These are phyloP conservation scores for Talaromyces sp. DNA, from an alignment of 2,329 filamentous ascomycete species.

Conservation along the genomic window DNA sequence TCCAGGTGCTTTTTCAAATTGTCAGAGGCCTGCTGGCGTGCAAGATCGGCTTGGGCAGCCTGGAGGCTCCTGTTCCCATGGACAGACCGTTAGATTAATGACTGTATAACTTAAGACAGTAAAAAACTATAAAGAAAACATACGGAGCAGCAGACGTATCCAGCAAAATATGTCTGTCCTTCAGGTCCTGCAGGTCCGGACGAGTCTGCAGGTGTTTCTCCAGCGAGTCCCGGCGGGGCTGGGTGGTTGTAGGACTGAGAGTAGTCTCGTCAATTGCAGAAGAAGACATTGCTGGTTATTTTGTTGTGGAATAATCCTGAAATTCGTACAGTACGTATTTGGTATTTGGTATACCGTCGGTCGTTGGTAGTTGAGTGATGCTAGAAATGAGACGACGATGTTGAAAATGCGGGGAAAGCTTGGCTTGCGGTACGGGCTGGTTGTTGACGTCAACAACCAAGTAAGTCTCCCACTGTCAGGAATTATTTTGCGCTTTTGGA, in stretches of 20 bases:
- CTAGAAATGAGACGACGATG: not conserved
- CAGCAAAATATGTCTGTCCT: slow-evolving; percentile 62
- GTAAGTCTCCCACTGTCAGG: not conserved
- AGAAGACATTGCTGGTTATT: slow-evolving; percentile 6
- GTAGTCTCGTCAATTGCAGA: slow-evolving; percentile 47
- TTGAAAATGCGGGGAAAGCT: not conserved
- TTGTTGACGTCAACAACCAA: not conserved
- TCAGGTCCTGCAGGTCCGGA: slow-evolving; percentile 60
- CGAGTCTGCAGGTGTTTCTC: slow-evolving; percentile 68
- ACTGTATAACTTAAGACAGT: not conserved
- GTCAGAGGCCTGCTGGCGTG: slow-evolving; percentile 59
- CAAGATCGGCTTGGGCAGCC: slow-evolving; percentile 56
- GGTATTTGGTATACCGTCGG: not conserved
- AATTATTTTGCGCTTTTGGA: not conserved
- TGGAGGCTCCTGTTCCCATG: slow-evolving; percentile 52
- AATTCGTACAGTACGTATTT: not conserved
- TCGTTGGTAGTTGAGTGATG: slow-evolving; percentile 3
- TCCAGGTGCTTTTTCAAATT: slow-evolving; percentile 60
- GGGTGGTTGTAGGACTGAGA: slow-evolving; percentile 43
- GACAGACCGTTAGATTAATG: not conserved
- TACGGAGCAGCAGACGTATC: slow-evolving; percentile 64
- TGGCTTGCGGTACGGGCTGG: not conserved
- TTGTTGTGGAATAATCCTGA: not conserved
- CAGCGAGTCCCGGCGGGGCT: slow-evolving; percentile 59
- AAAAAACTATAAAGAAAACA: slow-evolving; percentile 17